Base-by-base conservation (phyloP, 2,329 filamentous ascomycete genomes). In the Fusarium pseudograminearum region DNA sequence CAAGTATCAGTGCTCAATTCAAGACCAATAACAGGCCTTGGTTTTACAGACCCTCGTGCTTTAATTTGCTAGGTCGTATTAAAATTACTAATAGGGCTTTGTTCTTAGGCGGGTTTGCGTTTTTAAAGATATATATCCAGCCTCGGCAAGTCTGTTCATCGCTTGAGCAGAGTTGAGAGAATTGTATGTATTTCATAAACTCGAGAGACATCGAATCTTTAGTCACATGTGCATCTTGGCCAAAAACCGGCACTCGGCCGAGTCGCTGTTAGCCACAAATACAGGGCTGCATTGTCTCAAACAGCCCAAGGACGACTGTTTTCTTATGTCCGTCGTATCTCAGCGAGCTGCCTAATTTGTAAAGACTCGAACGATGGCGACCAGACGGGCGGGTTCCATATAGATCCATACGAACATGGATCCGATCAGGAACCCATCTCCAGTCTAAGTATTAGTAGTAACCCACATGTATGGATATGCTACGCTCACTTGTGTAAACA, bases 231-330 rank as follows among this genome's bases (percentile, higher is more conserved):
- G 4, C 53, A 47, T 52, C 41, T 36, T 46, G 47, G 31, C 20
- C 31, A 61, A 65, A 54, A 57, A 33, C 70, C 64, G 65, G 42
- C 18, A 57, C 70, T 73, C 61, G 70, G 70, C 70, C 67, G 70
- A 71, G 55, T 53, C 16, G 31, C 38, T 33, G 34, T 20, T 44
- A 26, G 41, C 16, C n/a, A 40, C 36, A 40, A 36, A 40, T 52
- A 38, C 63, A 61, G 54, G 66, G 56, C 67, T 69, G 66, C 56
- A 69, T 64, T 52, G 34, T 47, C 38, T 53, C 30, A 16, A 36
- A 31, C 31, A 46, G 22, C 40, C 28, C 47, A 44, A 57, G 38
- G 36, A 40, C 57, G 33, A 40, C 36, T 28, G 53, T 36, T 4
- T 6, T 38, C 22, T 47, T 65, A 65, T 16, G 52, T 28, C 55